Conservation (phyloP, 371 early-diverging fungal species). For the Saksenaea vasiformis region DNA sequence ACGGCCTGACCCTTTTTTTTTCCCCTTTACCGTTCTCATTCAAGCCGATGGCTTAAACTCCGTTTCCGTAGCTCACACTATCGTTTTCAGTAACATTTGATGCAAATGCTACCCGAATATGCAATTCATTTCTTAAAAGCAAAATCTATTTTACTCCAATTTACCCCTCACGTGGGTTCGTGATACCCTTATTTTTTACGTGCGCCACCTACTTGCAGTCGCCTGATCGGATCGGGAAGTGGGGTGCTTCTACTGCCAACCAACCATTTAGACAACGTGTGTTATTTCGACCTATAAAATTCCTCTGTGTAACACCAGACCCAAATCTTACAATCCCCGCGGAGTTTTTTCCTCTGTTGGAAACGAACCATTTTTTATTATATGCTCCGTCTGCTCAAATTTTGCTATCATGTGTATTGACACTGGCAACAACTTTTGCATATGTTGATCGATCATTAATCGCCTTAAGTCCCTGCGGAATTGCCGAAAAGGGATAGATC, state of each 20-base stretch:
- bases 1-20: not conserved
- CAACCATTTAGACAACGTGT: not conserved
- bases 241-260: not conserved
- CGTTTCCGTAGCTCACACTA: not conserved
- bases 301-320: not conserved
- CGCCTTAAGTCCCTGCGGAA: conserved; percentile 71
- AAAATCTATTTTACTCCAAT: not conserved
- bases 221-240: conserved; percentile 2
- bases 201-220: conserved; percentile 4
- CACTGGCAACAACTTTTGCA: conserved; percentile 77
- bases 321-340: not conserved
- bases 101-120: not conserved
- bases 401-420: conserved; percentile 40
- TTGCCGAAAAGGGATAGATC: conserved; percentile 66
- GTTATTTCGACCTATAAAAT: not conserved
- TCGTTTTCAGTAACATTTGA: too few species aligned
- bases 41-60: not conserved
- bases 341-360: not conserved
- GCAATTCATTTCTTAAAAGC: not conserved
- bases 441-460: conserved; percentile 73
- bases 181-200: not conserved
- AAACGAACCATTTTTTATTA: not conserved
- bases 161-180: not conserved
- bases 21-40: not conserved
- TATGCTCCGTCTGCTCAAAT: not conserved